Conservation (phyloP, 352 stramenopile species). For the Phytophthora ohioensis region DNA sequence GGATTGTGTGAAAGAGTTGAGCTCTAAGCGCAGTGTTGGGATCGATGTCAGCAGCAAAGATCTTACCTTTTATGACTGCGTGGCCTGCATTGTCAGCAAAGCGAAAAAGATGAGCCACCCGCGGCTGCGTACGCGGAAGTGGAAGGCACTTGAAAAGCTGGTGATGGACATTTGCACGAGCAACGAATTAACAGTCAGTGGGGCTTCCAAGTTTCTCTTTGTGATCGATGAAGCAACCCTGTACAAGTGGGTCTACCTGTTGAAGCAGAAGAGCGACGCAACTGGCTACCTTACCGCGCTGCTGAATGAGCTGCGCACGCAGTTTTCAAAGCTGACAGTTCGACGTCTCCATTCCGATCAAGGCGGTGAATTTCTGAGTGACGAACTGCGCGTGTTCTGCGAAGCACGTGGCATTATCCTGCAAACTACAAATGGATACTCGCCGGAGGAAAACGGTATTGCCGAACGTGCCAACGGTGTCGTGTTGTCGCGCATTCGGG, state of each 20-base stretch:
- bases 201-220: slow-evolving; percentile 12
- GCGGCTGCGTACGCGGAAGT: background rate
- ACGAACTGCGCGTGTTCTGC: background rate
- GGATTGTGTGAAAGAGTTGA: background rate
- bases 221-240: slow-evolving; percentile 17
- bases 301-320: slow-evolving; percentile 11
- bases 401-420: background rate
- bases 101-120: slow-evolving; percentile 3
- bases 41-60: slow-evolving; percentile 8
- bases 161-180: slow-evolving; percentile 16
- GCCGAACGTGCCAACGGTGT: background rate
- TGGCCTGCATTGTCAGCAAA: slow-evolving; percentile 7
- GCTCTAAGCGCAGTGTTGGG: slow-evolving; percentile 1
- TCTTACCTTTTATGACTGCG: slow-evolving; percentile 13
- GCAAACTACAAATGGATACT: background rate
- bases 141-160: background rate
- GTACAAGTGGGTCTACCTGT: slow-evolving; percentile 23
- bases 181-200: slow-evolving; percentile 6
- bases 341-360: background rate
- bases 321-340: slow-evolving; percentile 2
- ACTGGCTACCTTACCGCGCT: slow-evolving; percentile 3
- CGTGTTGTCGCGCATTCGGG: background rate
- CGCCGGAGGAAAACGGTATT: background rate
- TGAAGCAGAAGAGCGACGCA: slow-evolving; percentile 19
- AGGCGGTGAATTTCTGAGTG: background rate